phyloP scores from a whole-genome alignment of 176 grass and related monocot genomes.

The Ampelocalamus luodianensis region DNA sequence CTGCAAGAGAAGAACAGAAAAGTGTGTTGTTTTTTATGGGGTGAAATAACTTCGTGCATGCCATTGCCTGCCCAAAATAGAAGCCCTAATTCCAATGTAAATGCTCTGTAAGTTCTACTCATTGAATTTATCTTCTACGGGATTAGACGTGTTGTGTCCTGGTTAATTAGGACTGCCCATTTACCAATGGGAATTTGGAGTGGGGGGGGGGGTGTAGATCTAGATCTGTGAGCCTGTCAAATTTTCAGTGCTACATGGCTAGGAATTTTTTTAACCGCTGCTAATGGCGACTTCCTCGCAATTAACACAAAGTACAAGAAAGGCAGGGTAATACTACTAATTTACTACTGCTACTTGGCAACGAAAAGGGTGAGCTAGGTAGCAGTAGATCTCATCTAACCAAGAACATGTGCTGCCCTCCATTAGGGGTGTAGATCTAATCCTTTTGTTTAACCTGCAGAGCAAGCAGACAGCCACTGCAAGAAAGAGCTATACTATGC shows the following conservation, averaged over 20 bases:
- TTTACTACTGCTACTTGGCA: constrained; percentile 40
- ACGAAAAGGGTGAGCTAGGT: constrained; percentile 37
- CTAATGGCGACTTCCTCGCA: constrained; percentile 54
- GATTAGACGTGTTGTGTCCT: constrained; percentile 54
- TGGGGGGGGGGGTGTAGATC: constrained; percentile 45
- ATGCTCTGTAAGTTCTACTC: constrained; percentile 63
- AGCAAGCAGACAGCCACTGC: neutral
- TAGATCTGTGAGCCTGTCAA: constrained; percentile 60
- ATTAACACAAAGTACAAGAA: constrained; percentile 61
- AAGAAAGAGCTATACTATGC: constrained; percentile 15
- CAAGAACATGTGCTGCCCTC: constrained; percentile 48
- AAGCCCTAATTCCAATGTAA: constrained; percentile 70
- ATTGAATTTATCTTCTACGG: constrained; percentile 64
- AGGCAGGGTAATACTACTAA: constrained; percentile 34
- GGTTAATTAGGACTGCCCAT: constrained; percentile 65
- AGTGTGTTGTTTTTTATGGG: constrained; percentile 34
- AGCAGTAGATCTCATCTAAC: constrained; percentile 54
- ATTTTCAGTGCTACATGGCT: constrained; percentile 17
- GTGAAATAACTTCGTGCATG: constrained; percentile 45
- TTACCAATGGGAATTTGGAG: constrained; percentile 70
- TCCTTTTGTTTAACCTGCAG: constrained; percentile 57
- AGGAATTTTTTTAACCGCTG: constrained; percentile 30
- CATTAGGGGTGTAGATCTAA: constrained; percentile 49
- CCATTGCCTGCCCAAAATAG: constrained; percentile 49
- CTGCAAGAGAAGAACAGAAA: constrained; percentile 28